These are phyloP conservation scores for Diaporthe destruens DNA, from an alignment of 2,329 filamentous ascomycete genomes.

Conservation along the genomic window DNA sequence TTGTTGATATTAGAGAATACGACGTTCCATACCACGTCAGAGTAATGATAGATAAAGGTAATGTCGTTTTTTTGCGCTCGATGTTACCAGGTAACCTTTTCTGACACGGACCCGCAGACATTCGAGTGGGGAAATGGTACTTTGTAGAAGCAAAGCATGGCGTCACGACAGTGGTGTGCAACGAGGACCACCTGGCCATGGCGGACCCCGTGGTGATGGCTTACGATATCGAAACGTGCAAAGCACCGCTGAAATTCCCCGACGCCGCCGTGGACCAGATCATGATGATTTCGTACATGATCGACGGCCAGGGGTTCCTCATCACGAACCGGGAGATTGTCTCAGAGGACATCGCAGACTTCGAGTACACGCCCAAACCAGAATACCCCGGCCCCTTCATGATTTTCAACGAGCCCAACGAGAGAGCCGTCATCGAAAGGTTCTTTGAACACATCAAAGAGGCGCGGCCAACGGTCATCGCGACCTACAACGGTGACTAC, in stretches of 20 bases:
- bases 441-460: slow-evolving; percentile 98
- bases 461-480: slow-evolving; percentile 93
- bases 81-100: background rate
- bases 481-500: slow-evolving; percentile 99
- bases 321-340: slow-evolving; percentile 99
- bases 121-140: slow-evolving; percentile 97
- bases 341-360: slow-evolving; percentile 96
- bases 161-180: slow-evolving; percentile 82
- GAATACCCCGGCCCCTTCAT: slow-evolving; percentile 97
- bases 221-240: slow-evolving; percentile 99
- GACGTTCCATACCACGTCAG: slow-evolving; percentile 99
- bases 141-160: slow-evolving; percentile 95
- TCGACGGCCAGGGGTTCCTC: slow-evolving; percentile 96
- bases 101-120: slow-evolving; percentile 70
- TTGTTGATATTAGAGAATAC: slow-evolving; percentile 98
- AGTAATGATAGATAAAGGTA: slow-evolving; percentile 87
- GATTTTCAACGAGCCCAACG: slow-evolving; percentile 98
- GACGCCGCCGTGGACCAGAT: slow-evolving; percentile 95
- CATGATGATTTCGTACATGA: slow-evolving; percentile 99
- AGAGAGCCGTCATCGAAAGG: slow-evolving; percentile 86
- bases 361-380: slow-evolving; percentile 97
- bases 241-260: slow-evolving; percentile 95
- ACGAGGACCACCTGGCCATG: slow-evolving; percentile 88
- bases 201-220: slow-evolving; percentile 98
- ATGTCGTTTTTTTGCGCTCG: background rate